A percentile compares a stretch with the other conserved stretches of the same genome.
These are phyloP conservation scores for Leishmania martiniquensis DNA, from an alignment of 208 protist species.

Conservation along the genomic window DNA sequence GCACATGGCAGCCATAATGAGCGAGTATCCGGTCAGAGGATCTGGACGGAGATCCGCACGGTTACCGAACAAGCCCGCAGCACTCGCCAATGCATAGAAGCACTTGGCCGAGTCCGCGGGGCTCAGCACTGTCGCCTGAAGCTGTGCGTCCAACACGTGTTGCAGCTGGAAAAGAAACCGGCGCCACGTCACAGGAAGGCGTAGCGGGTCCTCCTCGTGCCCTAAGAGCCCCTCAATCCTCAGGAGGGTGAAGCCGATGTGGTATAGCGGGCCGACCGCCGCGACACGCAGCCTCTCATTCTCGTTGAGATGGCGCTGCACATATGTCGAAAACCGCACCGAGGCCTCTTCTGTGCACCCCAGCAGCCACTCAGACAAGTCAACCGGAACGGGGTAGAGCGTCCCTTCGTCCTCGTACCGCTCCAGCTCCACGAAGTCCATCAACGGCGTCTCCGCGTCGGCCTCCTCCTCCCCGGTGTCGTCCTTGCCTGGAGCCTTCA, in stretches of 20 bases:
- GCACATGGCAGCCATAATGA: constrained; percentile 20
- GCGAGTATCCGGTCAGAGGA: constrained; percentile 8
- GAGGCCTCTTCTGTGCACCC: background rate
- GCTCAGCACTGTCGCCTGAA: constrained; percentile 5
- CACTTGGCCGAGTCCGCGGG: constrained; percentile 15
- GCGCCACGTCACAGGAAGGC: constrained; percentile 18
- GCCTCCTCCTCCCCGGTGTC: background rate
- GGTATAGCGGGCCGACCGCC: constrained; percentile 24
- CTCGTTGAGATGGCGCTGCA: constrained; percentile 12
- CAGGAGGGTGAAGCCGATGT: constrained; percentile 26
- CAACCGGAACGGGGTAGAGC: constrained; percentile 16
- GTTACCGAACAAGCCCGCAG: constrained; percentile 4
- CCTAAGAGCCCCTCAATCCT: constrained; percentile 5
- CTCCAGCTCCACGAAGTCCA: constrained; percentile 22
- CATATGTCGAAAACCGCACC: constrained; percentile 21
- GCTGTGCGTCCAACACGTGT: constrained; percentile 20
- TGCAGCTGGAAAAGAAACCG: constrained; percentile 30
- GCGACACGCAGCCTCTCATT: constrained; percentile 14
- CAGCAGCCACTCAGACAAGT: constrained; percentile 18
- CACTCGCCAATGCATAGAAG: constrained; percentile 19
- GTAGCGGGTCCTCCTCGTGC: background rate
- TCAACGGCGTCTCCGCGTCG: constrained; percentile 1
- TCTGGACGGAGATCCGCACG: background rate
- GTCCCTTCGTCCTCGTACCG: constrained; percentile 11
- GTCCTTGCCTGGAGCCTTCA: background rate